Percentiles rank a stretch among this genome's conserved stretches.
These are phyloP conservation scores for Penicillium nordicum DNA, from an alignment of 2,329 filamentous ascomycete genomes.

Conservation along the genomic window DNA sequence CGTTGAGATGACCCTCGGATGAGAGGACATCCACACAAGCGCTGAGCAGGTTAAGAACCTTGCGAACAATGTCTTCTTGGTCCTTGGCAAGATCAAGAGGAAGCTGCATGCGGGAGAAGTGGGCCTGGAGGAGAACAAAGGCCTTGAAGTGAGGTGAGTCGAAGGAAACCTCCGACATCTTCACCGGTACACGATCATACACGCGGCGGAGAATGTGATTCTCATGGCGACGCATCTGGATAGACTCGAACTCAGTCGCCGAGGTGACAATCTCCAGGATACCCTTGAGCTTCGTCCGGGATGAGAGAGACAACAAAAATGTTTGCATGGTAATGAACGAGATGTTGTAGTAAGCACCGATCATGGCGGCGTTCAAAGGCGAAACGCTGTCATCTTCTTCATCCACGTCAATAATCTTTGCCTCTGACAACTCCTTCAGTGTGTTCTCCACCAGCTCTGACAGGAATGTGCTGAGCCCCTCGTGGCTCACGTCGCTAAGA, in stretches of 20 bases:
- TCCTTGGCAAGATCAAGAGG: conserved; percentile 95
- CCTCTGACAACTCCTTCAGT: conserved; percentile 82
- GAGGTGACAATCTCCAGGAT: conserved; percentile 96
- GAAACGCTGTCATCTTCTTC: conserved; percentile 87
- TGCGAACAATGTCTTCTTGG: conserved; percentile 80
- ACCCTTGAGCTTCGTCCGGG: conserved; percentile 90
- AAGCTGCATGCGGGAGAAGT: conserved; percentile 95
- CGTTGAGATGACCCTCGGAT: conserved; percentile 92
- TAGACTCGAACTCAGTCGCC: conserved; percentile 91
- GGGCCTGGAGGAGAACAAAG: conserved; percentile 93
- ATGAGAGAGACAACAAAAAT: conserved; percentile 84
- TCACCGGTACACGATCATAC: conserved; percentile 91
- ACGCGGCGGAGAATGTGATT: conserved; percentile 83
- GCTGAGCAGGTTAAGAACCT: conserved; percentile 81
- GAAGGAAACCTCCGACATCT: conserved; percentile 81
- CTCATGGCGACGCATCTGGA: conserved; percentile 92
- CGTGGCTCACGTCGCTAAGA: conserved; percentile 80
- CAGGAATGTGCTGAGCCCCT: conserved; percentile 88
- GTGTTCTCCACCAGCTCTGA: conserved; percentile 94
- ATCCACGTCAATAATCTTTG: conserved; percentile 92
- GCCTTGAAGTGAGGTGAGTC: conserved; percentile 98
- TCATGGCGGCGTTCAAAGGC: conserved; percentile 94
- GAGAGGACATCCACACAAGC: conserved; percentile 93
- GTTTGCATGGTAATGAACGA: conserved; percentile 99
- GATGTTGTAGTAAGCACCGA: conserved; percentile 98